Base-by-base conservation (phyloP, 2,329 filamentous ascomycete species). In the Xylaria sp. region DNA sequence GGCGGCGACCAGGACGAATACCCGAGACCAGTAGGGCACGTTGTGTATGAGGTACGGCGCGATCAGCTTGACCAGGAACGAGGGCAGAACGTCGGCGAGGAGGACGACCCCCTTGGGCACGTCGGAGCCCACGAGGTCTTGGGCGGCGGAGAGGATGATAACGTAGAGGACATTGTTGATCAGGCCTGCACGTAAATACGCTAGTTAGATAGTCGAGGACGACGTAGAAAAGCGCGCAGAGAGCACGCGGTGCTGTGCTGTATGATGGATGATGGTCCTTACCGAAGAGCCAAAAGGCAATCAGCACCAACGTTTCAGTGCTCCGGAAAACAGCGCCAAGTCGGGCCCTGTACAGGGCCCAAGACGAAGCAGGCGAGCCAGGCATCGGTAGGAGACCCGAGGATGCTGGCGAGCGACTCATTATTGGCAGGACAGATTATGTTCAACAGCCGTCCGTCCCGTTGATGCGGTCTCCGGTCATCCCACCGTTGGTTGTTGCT, bases 131-230 rank as follows among this genome's bases (percentile, higher is more conserved):
- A 97, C 94, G 57, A 99, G 89, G 68, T 99, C 94, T 66, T 97
- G 89, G 2, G 94, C 94, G 34, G 94, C 90, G 24, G 92, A 95
- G 66, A 99, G 88, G 69, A 97, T 94, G 71, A 97, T 90, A 51
- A 97, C 93, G 74, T 97, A 97, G 75, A 97, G 89, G 63, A 97
- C 91, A 76, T 97, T 97, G 75, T 99, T 97, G 71, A 97, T 94
- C 17, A 94, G 77, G 48, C 91, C 91, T 93, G 46, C 18, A 34
- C n/a, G n/a, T n/a, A n/a, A n/a, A 42, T 43, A 20, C 42, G 54
- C 55, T 18, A 59, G 46, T 38, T 7, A 41, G 18, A 19, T 24
- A 9, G 50, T 55, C 26, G 54, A 56, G 26, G 24, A 19, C n/a
- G 16, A 7, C 11, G 39, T 17, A 17, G n/a, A 21, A 22, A 11